phyloP scores from a whole-genome alignment of 352 stramenopile genomes.

The Phytophthora capsici region DNA sequence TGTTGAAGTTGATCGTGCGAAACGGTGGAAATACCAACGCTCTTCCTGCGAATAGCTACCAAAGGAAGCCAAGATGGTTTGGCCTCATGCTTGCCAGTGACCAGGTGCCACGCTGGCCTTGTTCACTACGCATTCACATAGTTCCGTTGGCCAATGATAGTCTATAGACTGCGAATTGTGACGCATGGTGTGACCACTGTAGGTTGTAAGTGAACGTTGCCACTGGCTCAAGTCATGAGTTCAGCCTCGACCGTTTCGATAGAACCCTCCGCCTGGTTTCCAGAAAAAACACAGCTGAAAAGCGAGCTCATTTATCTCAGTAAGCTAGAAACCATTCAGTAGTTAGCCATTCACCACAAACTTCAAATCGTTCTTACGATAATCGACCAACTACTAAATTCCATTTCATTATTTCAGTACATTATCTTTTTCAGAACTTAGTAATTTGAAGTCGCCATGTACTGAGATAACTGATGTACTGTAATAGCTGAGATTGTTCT shows the following conservation, averaged over 20 bases:
- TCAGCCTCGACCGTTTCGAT: conserved; percentile 21
- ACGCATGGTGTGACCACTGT: not conserved
- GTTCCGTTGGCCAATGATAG: conserved; percentile 12
- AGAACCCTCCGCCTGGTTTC: conserved; percentile 5
- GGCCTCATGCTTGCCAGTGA: not conserved
- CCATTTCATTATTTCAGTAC: too few species aligned
- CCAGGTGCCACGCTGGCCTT: not conserved
- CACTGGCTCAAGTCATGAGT: conserved; percentile 16
- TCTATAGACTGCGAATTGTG: not conserved
- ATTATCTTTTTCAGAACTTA: too few species aligned
- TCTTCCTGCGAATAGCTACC: conserved; percentile 4
- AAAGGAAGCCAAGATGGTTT: not conserved
- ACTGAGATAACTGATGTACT: too few species aligned
- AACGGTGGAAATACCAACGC: conserved; percentile 18
- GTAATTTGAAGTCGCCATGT: too few species aligned
- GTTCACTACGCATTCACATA: conserved; percentile 1
- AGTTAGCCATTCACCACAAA: too few species aligned
- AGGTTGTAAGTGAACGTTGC: conserved; percentile 1
- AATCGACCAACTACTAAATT: too few species aligned
- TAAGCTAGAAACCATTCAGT: not conserved
- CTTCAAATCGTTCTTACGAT: too few species aligned
- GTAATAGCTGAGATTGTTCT: not conserved
- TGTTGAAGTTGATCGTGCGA: conserved; percentile 21
- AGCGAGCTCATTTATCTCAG: not conserved
- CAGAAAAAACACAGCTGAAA: conserved; percentile 8